phyloP scores from a whole-genome alignment of 345 rosid species.

The Eucalyptus cloeziana region DNA sequence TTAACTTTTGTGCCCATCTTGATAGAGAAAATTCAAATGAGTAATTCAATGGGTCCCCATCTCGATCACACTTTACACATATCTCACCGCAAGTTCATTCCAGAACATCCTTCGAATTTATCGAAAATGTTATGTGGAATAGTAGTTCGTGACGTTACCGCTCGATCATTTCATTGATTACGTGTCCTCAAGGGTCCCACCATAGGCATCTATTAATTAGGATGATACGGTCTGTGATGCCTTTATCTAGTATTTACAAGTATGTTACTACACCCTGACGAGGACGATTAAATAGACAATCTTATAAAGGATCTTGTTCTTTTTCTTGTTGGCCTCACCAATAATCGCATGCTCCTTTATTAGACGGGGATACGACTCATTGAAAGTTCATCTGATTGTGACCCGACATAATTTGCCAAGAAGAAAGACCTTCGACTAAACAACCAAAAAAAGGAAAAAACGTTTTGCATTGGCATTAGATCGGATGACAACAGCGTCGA shows the following conservation, averaged over 20 bases:
- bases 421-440: not conserved
- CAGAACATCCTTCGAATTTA: not conserved
- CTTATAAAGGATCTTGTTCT: not conserved
- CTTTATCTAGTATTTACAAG: not conserved
- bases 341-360: not conserved
- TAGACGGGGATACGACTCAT: not conserved
- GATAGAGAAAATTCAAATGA: not conserved
- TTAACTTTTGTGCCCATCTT: not conserved
- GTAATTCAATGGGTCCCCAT: not conserved
- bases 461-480: not conserved
- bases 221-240: not conserved
- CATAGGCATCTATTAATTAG: not conserved
- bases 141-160: not conserved
- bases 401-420: not conserved
- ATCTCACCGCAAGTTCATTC: not conserved
- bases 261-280: not conserved
- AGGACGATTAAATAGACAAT: not conserved
- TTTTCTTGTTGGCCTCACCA: not conserved
- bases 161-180: not conserved
- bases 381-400: not conserved
- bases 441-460: not conserved
- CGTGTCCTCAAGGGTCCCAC: not conserved
- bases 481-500: not conserved
- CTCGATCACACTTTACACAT: not conserved
- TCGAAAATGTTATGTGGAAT: accelerated